These are phyloP conservation scores for Quercus aquifolioides DNA, from an alignment of 306 rosid species.

Conservation along the genomic window DNA sequence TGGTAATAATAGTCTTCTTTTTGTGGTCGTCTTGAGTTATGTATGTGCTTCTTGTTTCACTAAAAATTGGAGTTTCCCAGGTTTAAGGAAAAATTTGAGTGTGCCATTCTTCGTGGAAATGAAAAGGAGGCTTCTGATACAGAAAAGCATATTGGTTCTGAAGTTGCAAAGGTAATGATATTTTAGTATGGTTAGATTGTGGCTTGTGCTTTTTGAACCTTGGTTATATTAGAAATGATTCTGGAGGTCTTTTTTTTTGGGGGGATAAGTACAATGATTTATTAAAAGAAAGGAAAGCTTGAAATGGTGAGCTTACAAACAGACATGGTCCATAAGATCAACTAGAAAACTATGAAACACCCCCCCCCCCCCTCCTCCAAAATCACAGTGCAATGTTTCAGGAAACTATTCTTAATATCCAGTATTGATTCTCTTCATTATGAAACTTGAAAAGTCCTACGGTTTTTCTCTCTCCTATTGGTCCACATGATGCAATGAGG, in stretches of 20 bases:
- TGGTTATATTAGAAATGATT: background rate
- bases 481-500: too few relatives aligned
- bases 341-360: too few relatives aligned
- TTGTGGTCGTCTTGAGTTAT: conserved; percentile 7
- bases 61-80: conserved; percentile 40
- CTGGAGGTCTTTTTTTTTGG: background rate
- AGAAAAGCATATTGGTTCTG: conserved; percentile 64
- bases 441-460: too few relatives aligned
- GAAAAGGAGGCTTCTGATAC: conserved; percentile 79
- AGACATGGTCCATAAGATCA: too few relatives aligned
- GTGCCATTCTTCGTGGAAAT: conserved; percentile 79
- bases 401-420: too few relatives aligned
- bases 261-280: too few relatives aligned
- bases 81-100: conserved; percentile 72
- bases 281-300: too few relatives aligned
- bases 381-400: too few relatives aligned
- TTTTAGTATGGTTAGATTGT: background rate
- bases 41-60: conserved; percentile 17
- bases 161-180: conserved; percentile 67
- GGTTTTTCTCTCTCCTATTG: too few relatives aligned
- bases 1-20: conserved; percentile 45
- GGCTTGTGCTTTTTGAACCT: background rate
- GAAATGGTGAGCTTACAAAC: too few relatives aligned
- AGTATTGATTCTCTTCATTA: too few relatives aligned
- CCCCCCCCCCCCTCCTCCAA: too few relatives aligned